Base-by-base conservation (phyloP, 1,139 yeast genomes). In the Meyerozyma elateridarum region DNA sequence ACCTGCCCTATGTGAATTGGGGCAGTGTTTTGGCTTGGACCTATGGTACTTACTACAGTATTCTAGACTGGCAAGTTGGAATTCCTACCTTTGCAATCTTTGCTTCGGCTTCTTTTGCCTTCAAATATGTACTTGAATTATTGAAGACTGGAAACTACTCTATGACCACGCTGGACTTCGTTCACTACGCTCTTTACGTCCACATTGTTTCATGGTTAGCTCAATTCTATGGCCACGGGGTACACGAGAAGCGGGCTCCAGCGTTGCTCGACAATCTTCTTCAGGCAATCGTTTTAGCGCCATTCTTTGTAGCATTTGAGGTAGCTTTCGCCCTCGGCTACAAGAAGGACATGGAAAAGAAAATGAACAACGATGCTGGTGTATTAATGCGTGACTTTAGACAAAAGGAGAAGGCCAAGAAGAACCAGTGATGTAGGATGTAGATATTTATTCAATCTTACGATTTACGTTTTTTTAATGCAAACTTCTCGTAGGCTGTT, bases 211-310 rank as follows among this genome's bases (percentile, higher is more conserved):
- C 84, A 9, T 91, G 98, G 97, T 48, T 78, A 14, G 78, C 78
- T n/a, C 97, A 91, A 51, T 88, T 91, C 55, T 67, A 82, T 37
- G 96, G 96, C 4, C 97, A 91, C 51, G 91, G 84, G 2, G 70
- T 74, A 12, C 85, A 77, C 48, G 98, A 91, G 52, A 70, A 70
- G 39, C 68, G 89, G 31, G 85, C 89, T 1, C 98, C 98, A 0
- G 96, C 97, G 0, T 60, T 91, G 36, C 54, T 85, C 32, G 96
- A 88, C 49, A 89, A 81, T 50, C 61, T 87, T 33, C 60, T 81
- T 8, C 96, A 88, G 51, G 94, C 96, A 2, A 54, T 91, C 20
- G 89, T 89, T 0, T 66, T 88, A 44, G 97, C 97, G 1, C 97
- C 97, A 2, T 87, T 76, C 48, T 89, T 91, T 52, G 95, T 88